Evolutionary conservation across 306 rosid genomes (phyloP), one percentile per base, ranked within the genome.

Genomic region (Fagus crenata): DNA sequence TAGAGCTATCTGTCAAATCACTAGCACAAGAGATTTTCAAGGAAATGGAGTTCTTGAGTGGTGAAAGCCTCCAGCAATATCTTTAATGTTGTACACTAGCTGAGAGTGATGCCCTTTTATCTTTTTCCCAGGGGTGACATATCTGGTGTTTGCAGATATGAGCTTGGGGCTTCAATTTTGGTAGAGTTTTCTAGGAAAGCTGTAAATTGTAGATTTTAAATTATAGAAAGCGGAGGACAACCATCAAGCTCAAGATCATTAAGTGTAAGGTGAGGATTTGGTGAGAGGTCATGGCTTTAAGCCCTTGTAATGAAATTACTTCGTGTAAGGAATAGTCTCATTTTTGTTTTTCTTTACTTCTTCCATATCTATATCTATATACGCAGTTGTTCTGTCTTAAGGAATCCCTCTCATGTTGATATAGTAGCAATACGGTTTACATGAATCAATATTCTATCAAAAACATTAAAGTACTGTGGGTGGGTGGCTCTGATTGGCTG

Each of bases 31-130:
- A 90, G 58, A 86, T 92, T 86, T 84, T 92, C 73, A 85, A 82
- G 84, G 95, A 90, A 58, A 81, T 95, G 96, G 97, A 92, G 81
- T 77, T 90, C 31, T 46, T 90, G 86, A 89, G 92, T 73, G 97
- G 98, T 56, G 96, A 88, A 82, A 82, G 89, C 80, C 98, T 95
- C 63, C 33, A 84, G 31, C 85, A 95, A 58, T 92, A 88, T 71
- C 78, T 94, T 6, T 89, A 85, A 84, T 74, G 59, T 51, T 51
- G 54, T 36, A 46, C 13, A 28, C 53, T 74, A 70, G 67, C 31
- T 11, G 70, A 36, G 5, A 5, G 17, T n/a, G 68, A 67, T 67
- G 4, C 6, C 9, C 15, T 37, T 65, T 46, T 15, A 17, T 15
- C 18, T 4, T 22, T 22, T 56, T 28, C 63, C 33, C 1, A 28